phyloP scores from a whole-genome alignment of 2,329 filamentous ascomycete species.

The Xylaria sp. region DNA sequence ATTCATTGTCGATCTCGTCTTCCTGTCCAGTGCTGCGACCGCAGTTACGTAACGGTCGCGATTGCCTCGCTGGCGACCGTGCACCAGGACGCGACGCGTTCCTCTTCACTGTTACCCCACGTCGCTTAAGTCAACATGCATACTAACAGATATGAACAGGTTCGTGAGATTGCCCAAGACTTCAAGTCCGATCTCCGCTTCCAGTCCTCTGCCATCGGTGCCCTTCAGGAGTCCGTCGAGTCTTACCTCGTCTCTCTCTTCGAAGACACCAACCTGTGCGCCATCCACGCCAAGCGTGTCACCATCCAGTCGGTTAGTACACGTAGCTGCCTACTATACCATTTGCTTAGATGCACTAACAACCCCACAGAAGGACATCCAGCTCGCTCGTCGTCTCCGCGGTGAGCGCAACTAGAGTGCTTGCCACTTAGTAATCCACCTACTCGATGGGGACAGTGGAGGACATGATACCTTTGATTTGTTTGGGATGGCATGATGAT shows the following conservation, averaged over 20 bases:
- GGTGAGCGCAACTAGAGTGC: slow-evolving; percentile 84
- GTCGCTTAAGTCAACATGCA: not conserved
- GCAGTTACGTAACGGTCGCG: not conserved
- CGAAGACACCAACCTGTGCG: slow-evolving; percentile 98
- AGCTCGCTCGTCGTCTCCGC: slow-evolving; percentile 93
- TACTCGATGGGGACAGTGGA: slow-evolving; percentile 42
- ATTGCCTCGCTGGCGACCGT: not conserved
- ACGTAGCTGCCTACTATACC: not conserved
- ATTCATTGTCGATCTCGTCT: not conserved
- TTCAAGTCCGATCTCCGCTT: slow-evolving; percentile 96
- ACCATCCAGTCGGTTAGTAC: slow-evolving; percentile 82
- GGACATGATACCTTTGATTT: slow-evolving; percentile 47
- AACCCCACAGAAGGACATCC: slow-evolving; percentile 82
- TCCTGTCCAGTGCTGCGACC: slow-evolving; percentile 1
- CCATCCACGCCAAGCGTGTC: slow-evolving; percentile 99
- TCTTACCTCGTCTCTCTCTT: slow-evolving; percentile 98
- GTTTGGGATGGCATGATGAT: slow-evolving; percentile 57
- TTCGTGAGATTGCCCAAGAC: slow-evolving; percentile 95
- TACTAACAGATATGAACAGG: slow-evolving; percentile 54
- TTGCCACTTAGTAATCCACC: slow-evolving; percentile 39
- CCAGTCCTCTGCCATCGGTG: slow-evolving; percentile 97
- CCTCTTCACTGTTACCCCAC: slow-evolving; percentile 1
- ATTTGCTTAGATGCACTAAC: slow-evolving; percentile 49
- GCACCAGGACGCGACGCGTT: slow-evolving; percentile 18
- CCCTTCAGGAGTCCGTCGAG: slow-evolving; percentile 98